Percentiles rank a stretch among this genome's conserved stretches.
Evolutionary conservation across 768 basidiomycete species (phyloP).

Genomic region (Russula vinacea): DNA sequence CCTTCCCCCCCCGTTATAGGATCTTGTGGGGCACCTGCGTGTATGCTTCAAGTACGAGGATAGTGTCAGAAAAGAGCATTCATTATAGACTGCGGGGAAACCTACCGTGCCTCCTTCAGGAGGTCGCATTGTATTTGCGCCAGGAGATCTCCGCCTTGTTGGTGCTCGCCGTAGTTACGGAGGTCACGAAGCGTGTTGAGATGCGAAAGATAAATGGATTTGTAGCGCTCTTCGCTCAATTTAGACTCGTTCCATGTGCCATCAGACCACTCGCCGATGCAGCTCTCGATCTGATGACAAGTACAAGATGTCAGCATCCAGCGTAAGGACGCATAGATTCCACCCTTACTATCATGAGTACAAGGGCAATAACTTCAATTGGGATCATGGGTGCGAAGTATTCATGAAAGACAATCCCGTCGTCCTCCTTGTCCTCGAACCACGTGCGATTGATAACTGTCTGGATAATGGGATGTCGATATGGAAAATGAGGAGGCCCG

Average conservation of each 20-base stretch:
- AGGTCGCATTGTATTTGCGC: not conserved
- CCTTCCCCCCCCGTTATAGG: not conserved
- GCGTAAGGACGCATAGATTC: not conserved
- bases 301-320: not conserved
- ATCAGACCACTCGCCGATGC: conserved; percentile 17
- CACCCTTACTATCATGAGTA: conserved; percentile 15
- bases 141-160: not conserved
- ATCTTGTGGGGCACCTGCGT: not conserved
- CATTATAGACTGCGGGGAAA: not conserved
- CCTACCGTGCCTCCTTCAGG: conserved; percentile 17
- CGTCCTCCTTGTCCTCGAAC: conserved; percentile 6
- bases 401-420: conserved; percentile 7
- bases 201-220: not conserved
- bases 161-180: not conserved
- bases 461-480: conserved; percentile 20
- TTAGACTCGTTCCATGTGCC: not conserved
- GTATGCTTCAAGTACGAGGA: not conserved
- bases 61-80: not conserved
- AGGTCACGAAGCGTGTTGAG: conserved; percentile 1
- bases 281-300: conserved; percentile 16
- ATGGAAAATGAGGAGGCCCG: not conserved
- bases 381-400: conserved; percentile 12
- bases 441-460: conserved; percentile 19
- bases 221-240: conserved; percentile 9
- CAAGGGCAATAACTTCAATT: conserved; percentile 5